phyloP scores from a whole-genome alignment of 2,329 filamentous ascomycete species.

The Lecanicillium sp. region DNA sequence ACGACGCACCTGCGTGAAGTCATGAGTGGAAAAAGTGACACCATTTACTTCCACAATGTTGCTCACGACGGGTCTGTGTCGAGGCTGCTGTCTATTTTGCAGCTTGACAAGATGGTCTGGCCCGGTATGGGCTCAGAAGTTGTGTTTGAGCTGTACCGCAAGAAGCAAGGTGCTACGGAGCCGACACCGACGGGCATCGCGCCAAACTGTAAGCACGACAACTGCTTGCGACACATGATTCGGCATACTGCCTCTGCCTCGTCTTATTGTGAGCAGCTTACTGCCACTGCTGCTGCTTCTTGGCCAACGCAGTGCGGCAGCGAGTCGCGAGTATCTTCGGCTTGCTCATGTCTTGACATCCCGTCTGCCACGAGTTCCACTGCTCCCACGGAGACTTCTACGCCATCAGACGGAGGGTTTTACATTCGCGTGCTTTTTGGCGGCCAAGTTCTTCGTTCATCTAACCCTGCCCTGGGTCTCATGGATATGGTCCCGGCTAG shows the following conservation, averaged over 20 bases:
- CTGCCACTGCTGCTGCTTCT: slow-evolving; percentile 7
- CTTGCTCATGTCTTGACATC: slow-evolving; percentile 18
- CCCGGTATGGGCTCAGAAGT: slow-evolving; percentile 76
- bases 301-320: slow-evolving; percentile 19
- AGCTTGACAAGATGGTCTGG: slow-evolving; percentile 72
- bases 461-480: slow-evolving; percentile 56
- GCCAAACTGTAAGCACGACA: slow-evolving; percentile 18
- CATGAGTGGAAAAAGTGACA: slow-evolving; percentile 28
- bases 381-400: slow-evolving; percentile 46
- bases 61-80: slow-evolving; percentile 72
- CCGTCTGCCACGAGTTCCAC: slow-evolving; percentile 8
- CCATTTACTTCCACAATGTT: slow-evolving; percentile 64
- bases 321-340: slow-evolving; percentile 15
- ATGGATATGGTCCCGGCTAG: slow-evolving; percentile 65
- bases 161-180: slow-evolving; percentile 15
- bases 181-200: slow-evolving; percentile 13
- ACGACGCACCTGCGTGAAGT: slow-evolving; percentile 53
- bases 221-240: slow-evolving; percentile 23
- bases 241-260: slow-evolving; percentile 13
- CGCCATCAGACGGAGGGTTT: slow-evolving; percentile 26
- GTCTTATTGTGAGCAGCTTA: slow-evolving; percentile 17
- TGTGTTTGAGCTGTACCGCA: slow-evolving; percentile 64
- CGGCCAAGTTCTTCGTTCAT: slow-evolving; percentile 57
- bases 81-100: slow-evolving; percentile 58
- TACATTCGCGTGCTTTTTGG: slow-evolving; percentile 65